Percentiles rank a stretch among this genome's conserved stretches.
These are phyloP conservation scores for Boletus bicolor DNA, from an alignment of 768 basidiomycete species.

Conservation along the genomic window DNA sequence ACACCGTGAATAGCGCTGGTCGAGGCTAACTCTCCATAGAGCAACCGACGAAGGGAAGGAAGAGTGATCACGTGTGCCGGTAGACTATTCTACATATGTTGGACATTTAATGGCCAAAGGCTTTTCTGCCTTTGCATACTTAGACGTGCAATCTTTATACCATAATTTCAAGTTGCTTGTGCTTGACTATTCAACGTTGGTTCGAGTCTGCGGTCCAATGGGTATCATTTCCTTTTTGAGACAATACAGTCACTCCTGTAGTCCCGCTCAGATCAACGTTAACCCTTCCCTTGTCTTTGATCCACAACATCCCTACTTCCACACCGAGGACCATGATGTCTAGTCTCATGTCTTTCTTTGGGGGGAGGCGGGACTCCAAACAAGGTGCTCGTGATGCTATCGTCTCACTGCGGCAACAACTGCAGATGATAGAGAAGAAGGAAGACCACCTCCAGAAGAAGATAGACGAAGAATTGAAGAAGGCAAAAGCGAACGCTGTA, in stretches of 20 bases:
- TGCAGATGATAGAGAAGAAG: conserved; percentile 99
- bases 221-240: conserved; percentile 28
- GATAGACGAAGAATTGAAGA: conserved; percentile 91
- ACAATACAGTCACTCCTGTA: conserved; percentile 12
- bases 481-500: conserved; percentile 90
- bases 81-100: conserved; percentile 24
- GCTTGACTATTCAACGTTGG: neutral
- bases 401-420: conserved; percentile 86
- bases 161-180: conserved; percentile 21
- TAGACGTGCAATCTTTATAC: conserved; percentile 28
- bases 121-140: conserved; percentile 20
- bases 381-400: conserved; percentile 90
- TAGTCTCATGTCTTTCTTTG: conserved; percentile 85
- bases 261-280: conserved; percentile 2
- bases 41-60: conserved; percentile 22
- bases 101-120: conserved; percentile 24
- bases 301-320: neutral
- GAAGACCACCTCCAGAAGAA: conserved; percentile 96
- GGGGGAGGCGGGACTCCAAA: conserved; percentile 77
- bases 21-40: conserved; percentile 18
- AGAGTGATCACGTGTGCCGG: conserved; percentile 21
- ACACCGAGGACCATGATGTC: conserved; percentile 54
- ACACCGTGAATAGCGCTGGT: neutral
- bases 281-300: conserved; percentile 6
- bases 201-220: neutral